Conservation (phyloP, 805 yeast genomes). For the Candida incommunis region DNA sequence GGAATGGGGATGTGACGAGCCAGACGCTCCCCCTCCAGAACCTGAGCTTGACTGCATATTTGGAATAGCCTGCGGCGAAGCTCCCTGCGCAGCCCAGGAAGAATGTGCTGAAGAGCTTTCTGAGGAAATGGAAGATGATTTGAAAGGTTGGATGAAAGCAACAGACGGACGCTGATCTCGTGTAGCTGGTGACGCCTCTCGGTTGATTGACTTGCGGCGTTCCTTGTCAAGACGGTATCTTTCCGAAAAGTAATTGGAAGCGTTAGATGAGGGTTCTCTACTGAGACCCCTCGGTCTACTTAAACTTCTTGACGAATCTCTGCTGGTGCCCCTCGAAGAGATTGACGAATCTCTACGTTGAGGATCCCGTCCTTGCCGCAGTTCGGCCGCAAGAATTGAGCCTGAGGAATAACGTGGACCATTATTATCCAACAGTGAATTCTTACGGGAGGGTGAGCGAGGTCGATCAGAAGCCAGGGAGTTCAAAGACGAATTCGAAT, state of each 20-base stretch:
- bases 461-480: no score
- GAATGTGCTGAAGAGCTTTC: slow-evolving; percentile 14
- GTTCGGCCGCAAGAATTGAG: background rate
- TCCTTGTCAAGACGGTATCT: background rate
- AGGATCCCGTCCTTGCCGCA: background rate
- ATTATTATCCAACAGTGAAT: background rate
- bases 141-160: slow-evolving; percentile 43
- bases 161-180: slow-evolving; percentile 15
- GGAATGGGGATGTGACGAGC: slow-evolving; percentile 13
- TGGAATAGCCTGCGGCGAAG: slow-evolving; percentile 12
- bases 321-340: background rate
- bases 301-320: background rate
- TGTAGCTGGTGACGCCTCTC: background rate
- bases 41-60: background rate
- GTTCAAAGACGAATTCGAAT: slow-evolving; percentile 18
- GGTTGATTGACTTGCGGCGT: slow-evolving; percentile 3
- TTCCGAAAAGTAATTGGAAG: background rate
- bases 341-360: background rate
- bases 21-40: slow-evolving; percentile 13
- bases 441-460: background rate
- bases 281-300: background rate
- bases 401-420: background rate
- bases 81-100: slow-evolving; percentile 11
- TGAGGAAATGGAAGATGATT: slow-evolving; percentile 42
- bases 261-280: background rate